phyloP scores from a whole-genome alignment of 1,284 basidiomycete species.

The Marasmius tenuissimus region DNA sequence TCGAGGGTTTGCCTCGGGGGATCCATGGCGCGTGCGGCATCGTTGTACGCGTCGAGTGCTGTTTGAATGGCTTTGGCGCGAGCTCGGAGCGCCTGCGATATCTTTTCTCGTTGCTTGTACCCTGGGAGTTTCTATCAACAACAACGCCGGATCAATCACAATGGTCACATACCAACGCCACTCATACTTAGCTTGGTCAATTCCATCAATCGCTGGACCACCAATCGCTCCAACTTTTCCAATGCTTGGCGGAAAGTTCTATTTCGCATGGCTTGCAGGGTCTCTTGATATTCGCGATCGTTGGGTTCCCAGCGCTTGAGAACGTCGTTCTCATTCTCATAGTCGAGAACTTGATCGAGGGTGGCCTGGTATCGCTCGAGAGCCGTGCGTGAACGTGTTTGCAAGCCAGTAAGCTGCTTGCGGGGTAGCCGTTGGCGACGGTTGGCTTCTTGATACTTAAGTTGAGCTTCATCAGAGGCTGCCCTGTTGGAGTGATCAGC shows the following conservation, averaged over 20 bases:
- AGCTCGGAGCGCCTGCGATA: constrained; percentile 22
- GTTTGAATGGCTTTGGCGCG: constrained; percentile 23
- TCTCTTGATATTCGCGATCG: constrained; percentile 19
- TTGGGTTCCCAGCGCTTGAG: too few relatives aligned
- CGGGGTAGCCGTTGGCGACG: not conserved
- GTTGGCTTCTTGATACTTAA: not conserved
- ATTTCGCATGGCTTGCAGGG: too few relatives aligned
- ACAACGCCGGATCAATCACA: not conserved
- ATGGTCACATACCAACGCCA: not conserved
- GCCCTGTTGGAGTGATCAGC: not conserved
- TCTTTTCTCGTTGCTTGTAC: constrained; percentile 27
- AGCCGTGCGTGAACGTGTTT: too few relatives aligned
- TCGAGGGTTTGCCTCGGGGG: constrained; percentile 19
- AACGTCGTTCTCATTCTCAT: too few relatives aligned
- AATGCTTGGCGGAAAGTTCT: constrained; percentile 17
- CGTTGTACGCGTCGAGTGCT: constrained; percentile 27
- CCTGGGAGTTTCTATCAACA: constrained; percentile 14
- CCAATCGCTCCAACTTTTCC: constrained; percentile 19
- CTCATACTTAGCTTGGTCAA: constrained; percentile 10
- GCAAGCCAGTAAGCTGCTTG: not conserved
- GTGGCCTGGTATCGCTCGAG: too few relatives aligned
- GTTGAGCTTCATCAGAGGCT: not conserved
- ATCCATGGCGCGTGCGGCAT: constrained; percentile 19
- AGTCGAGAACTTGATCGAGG: too few relatives aligned
- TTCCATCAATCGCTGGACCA: constrained; percentile 24